Conservation (phyloP, 257 asterid genomes). For the Gentiana straminea region DNA sequence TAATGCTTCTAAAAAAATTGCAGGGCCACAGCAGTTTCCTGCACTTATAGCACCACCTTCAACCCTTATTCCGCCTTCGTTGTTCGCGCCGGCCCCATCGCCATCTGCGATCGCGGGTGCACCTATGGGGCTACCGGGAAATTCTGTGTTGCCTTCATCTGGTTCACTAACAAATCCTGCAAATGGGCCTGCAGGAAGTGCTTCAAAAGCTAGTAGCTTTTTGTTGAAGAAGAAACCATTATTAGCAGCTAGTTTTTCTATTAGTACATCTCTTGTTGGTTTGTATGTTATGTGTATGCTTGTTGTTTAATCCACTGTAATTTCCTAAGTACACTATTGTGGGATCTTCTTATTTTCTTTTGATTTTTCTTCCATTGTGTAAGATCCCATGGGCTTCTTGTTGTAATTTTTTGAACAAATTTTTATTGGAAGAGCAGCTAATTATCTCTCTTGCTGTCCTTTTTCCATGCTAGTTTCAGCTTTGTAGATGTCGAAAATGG, state of each 20-base stretch:
- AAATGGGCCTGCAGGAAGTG: slow-evolving; percentile 60
- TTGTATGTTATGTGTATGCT: slow-evolving; percentile 17
- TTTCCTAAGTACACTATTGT: slow-evolving; percentile 1
- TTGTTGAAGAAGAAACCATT: not conserved
- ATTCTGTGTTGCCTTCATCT: slow-evolving; percentile 53
- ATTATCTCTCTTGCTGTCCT: not conserved
- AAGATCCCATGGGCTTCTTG: not conserved
- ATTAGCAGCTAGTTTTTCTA: slow-evolving; percentile 25
- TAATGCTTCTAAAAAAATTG: not conserved
- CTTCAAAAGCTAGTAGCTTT: slow-evolving; percentile 25
- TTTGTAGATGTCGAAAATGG: no score
- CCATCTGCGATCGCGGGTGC: slow-evolving; percentile 65
- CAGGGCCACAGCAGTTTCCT: slow-evolving; percentile 85
- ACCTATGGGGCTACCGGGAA: slow-evolving; percentile 34
- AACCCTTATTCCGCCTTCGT: slow-evolving; percentile 31
- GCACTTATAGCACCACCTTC: slow-evolving; percentile 64
- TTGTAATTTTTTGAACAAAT: slow-evolving; percentile 1
- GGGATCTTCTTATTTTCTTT: not conserved
- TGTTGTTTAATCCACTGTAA: slow-evolving; percentile 10
- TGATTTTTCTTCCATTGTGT: no score
- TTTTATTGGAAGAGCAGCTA: not conserved
- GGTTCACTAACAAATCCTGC: slow-evolving; percentile 51
- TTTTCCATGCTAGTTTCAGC: no score
- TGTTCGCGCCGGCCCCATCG: slow-evolving; percentile 76
- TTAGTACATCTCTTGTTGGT: slow-evolving; percentile 22